A percentile compares a stretch with the other conserved stretches of the same genome.
phyloP scores from a whole-genome alignment of 495 filamentous ascomycete species.

The Trichoderma erinaceum region DNA sequence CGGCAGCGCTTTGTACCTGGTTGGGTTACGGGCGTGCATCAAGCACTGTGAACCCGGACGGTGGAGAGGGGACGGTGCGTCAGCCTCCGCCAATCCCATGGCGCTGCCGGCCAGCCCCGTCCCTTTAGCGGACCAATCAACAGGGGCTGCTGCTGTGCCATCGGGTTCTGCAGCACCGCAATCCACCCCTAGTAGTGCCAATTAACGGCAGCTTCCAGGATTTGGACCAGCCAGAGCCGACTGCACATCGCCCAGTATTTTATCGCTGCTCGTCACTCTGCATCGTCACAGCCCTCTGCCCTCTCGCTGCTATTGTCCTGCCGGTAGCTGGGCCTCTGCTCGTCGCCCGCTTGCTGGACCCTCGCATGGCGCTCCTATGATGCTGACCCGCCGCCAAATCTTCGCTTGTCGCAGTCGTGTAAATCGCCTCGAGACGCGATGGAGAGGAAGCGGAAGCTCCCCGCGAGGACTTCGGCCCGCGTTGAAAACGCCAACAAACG shows the following conservation, averaged over 20 bases:
- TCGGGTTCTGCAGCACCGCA: background rate
- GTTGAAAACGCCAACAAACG: conserved; percentile 47
- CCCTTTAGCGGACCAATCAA: background rate
- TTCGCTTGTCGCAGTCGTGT: conserved; percentile 12
- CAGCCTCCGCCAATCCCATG: background rate
- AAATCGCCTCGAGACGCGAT: conserved; percentile 24
- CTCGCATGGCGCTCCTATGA: conserved; percentile 17
- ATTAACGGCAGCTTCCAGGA: conserved; percentile 7
- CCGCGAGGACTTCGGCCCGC: conserved; percentile 47
- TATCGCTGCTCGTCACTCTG: background rate
- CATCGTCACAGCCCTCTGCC: background rate
- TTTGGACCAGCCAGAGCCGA: background rate
- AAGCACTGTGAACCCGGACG: background rate
- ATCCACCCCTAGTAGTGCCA: background rate
- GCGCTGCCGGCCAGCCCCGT: background rate
- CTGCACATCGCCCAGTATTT: conserved; percentile 3
- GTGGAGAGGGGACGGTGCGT: background rate
- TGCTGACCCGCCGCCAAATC: conserved; percentile 11
- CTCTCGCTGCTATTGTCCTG: background rate
- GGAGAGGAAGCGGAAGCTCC: conserved; percentile 54
- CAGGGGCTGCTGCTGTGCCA: background rate
- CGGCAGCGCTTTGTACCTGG: no score
- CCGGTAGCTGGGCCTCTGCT: background rate
- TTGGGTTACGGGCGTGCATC: background rate
- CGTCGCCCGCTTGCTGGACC: background rate